phyloP scores from a whole-genome alignment of 2,329 filamentous ascomycete species.

The Epichloe bromicola region DNA sequence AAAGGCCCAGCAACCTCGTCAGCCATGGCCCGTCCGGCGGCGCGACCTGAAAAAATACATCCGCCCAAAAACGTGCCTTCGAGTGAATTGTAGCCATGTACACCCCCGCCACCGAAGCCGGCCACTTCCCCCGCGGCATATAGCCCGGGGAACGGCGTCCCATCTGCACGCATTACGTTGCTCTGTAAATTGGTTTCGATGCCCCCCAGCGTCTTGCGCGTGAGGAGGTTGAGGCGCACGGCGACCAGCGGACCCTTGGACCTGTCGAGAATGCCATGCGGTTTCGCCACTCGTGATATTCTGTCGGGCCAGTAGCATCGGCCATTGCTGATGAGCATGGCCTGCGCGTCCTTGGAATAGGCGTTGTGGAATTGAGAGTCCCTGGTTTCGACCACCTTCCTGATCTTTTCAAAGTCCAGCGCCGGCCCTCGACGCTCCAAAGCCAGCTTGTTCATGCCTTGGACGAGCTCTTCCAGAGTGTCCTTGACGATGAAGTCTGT shows the following conservation, averaged over 20 bases:
- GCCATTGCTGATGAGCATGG: conserved; percentile 47
- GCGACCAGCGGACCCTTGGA: conserved; percentile 46
- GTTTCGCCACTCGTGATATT: conserved; percentile 36
- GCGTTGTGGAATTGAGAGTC: conserved; percentile 43
- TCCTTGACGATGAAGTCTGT: conserved; percentile 47
- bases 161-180: conserved; percentile 40
- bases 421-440: conserved; percentile 29
- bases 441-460: conserved; percentile 45
- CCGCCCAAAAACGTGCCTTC: conserved; percentile 51
- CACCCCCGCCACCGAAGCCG: conserved; percentile 48
- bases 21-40: conserved; percentile 41
- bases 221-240: conserved; percentile 46
- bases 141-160: conserved; percentile 34
- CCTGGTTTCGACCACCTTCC: conserved; percentile 35
- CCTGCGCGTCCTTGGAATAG: conserved; percentile 47
- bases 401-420: conserved; percentile 32
- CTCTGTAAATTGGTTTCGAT: conserved; percentile 46
- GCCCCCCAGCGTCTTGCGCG: conserved; percentile 48
- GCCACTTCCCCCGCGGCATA: conserved; percentile 49
- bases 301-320: conserved; percentile 42
- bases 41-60: conserved; percentile 48
- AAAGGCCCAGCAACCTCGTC: conserved; percentile 23
- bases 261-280: conserved; percentile 40
- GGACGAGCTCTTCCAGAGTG: conserved; percentile 40
- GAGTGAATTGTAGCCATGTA: conserved; percentile 48